Percentiles rank a stretch among this genome's conserved stretches.
Evolutionary conservation across 495 filamentous ascomycete genomes (phyloP).

Genomic region (Penicillium taxi): DNA sequence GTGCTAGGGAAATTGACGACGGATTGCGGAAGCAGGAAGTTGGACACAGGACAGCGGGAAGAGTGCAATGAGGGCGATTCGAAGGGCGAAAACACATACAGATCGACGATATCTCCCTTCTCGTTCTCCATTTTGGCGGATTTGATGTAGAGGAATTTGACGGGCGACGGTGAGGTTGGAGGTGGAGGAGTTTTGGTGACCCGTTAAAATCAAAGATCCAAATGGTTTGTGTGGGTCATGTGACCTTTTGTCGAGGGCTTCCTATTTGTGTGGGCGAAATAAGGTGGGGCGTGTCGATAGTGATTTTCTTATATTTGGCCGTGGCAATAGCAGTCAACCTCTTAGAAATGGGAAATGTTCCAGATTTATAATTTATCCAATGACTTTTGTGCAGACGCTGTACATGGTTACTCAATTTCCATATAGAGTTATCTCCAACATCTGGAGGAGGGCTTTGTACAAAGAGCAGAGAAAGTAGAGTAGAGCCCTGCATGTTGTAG

Average conservation of each 20-base stretch:
- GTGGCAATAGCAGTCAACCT: conserved; percentile 31
- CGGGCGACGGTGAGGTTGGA: conserved; percentile 37
- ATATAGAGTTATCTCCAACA: no score
- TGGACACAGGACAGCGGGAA: conserved; percentile 13
- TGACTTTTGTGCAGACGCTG: no score
- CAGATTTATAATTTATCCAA: no score
- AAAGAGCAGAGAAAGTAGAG: no score
- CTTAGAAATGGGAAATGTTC: no score
- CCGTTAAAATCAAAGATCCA: conserved; percentile 21
- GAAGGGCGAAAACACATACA: conserved; percentile 51
- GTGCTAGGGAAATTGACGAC: conserved; percentile 3
- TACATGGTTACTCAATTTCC: no score
- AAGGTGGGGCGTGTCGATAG: conserved; percentile 11
- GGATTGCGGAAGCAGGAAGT: conserved; percentile 13
- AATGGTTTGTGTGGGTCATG: conserved; percentile 45
- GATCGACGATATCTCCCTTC: conserved; percentile 97
- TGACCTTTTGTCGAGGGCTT: conserved; percentile 42
- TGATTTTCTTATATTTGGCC: not conserved
- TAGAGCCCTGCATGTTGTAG: no score
- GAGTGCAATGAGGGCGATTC: conserved; percentile 7
- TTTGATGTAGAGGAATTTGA: conserved; percentile 34
- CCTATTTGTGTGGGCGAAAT: conserved; percentile 15
- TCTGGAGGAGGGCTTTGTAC: no score
- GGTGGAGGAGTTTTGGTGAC: conserved; percentile 22
- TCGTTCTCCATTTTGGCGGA: conserved; percentile 84